phyloP scores from a whole-genome alignment of 1,139 yeast genomes.

The Ashbya aceris region DNA sequence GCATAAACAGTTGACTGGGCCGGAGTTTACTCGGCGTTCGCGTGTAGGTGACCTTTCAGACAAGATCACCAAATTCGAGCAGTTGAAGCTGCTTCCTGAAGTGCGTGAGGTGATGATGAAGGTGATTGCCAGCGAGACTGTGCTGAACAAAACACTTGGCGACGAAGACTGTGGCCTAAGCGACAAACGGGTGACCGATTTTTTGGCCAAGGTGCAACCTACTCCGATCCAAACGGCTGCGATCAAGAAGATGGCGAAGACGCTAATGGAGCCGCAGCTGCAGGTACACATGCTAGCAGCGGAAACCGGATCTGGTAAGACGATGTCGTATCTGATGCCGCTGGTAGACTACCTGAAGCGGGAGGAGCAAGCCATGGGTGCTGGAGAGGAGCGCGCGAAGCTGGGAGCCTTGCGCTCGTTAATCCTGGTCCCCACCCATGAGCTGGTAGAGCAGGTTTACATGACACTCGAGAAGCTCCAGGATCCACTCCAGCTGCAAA shows the following conservation, averaged over 20 bases:
- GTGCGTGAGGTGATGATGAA: slow-evolving; percentile 55
- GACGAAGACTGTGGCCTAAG: slow-evolving; percentile 10
- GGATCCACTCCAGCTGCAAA: slow-evolving; percentile 35
- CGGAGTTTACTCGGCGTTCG: too few species aligned
- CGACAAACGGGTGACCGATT: slow-evolving; percentile 7
- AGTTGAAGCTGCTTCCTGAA: slow-evolving; percentile 55
- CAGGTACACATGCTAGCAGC: slow-evolving; percentile 80
- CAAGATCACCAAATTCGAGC: slow-evolving; percentile 52
- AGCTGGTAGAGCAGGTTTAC: slow-evolving; percentile 73
- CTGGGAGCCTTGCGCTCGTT: slow-evolving; percentile 52
- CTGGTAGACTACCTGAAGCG: slow-evolving; percentile 59
- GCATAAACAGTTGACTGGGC: too few species aligned
- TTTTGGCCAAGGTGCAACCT: slow-evolving; percentile 35
- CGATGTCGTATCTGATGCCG: slow-evolving; percentile 82
- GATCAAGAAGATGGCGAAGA: slow-evolving; percentile 38
- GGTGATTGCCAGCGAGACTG: slow-evolving; percentile 43
- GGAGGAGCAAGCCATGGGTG: slow-evolving; percentile 35
- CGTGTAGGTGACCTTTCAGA: slow-evolving; percentile 24
- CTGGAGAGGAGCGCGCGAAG: slow-evolving; percentile 15
- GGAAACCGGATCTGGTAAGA: slow-evolving; percentile 95
- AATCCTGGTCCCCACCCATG: slow-evolving; percentile 80
- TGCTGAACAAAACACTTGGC: slow-evolving; percentile 14
- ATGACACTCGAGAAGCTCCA: slow-evolving; percentile 40
- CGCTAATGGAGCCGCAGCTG: slow-evolving; percentile 34
- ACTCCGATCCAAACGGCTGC: slow-evolving; percentile 58